Base-by-base conservation (phyloP, 1,284 basidiomycete species). In the Tremellales sp. region DNA sequence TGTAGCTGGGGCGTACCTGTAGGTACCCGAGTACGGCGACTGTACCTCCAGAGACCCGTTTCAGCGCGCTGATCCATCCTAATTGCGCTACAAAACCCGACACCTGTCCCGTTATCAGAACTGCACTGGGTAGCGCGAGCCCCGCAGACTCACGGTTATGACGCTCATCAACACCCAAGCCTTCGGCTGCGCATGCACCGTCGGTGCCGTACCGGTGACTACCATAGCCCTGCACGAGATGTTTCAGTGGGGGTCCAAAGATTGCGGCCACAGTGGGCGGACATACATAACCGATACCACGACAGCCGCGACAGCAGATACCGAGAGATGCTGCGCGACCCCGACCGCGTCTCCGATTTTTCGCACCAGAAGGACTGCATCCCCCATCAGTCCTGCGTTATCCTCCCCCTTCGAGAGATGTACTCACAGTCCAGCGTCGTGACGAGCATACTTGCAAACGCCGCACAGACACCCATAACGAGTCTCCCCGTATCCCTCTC, bases 11-110 rank as follows among this genome's bases (percentile, higher is more conserved):
- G 10, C 7, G 10, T 9, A 45, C 36, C 29, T 47, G 45, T 13
- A 41, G 31, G 26, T 47, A 42, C 25, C 45, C 45, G 14, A 47
- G 26, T 13, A 47, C 16, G n/a, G 45, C 45, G 27, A 41, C 27
- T 26, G 16, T 40, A 5, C 27, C 29, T 8, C 38, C 45, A 27
- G 39, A 19, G 25, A 32, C 45, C 19, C 39, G 12, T 25, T 42
- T 38, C 4, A 41, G 26, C 2, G 39, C 37, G 7, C 31, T 18
- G 5, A 40, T 21, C 21, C 34, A 13, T 12, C 21, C 24, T 13
- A 42, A n/a, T 27, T 47, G 38, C 9, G 28, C 45, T n/a, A 42
- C 22, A 24, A 47, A 6, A 13, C 38, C 45, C n/a, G 21, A 5
- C 4, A 34, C n/a, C 41, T 43, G 28, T 36, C 10, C n/a, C 34